Evolutionary conservation across 371 early-diverging fungal genomes (phyloP), one percentile per base, ranked within the genome.

Genomic region (Syncephalastrum monosporum): DNA sequence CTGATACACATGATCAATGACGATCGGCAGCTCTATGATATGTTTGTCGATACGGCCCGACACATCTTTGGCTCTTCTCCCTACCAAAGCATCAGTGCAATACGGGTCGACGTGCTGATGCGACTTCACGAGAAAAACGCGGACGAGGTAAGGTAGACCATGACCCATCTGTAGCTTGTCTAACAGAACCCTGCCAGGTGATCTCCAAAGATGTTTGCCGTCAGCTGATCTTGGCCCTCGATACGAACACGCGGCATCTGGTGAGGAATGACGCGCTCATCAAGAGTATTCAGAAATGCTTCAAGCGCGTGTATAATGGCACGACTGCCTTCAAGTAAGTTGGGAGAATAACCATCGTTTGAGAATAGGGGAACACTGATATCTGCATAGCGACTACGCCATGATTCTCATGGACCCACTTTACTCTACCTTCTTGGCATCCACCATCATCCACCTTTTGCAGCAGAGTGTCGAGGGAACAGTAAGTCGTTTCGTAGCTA

Each of bases 61-160:
- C 64, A 79, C 49, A 76, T 82, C 47, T 86, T 85, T 50, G 63
- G 80, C 17, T 71, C 77, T 5, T 79, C 85, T 1, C 82, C 84
- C 15, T 77, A 84, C 57, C 75, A 83, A 1, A 76, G 79, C 41
- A 64, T 83, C 24, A 84, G 86, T 49, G 84, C 85, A 1, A 67
- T 89, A 29, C 84, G 88, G 25, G 82, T 85, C n/a, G 90, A 89
- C 68, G 63, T 88, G 0, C 61, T 85, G 38, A 85, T 88, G 87
- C 73, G 77, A 15, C 77, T 85, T 69, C 88, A 89, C 61, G 84
- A 87, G 29, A 71, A 68, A 38, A 84, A 81, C 58, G 55, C 77
- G 5, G 61, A 67, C 38, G 62, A 67, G 25, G 82, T 82, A 73
- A 59, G 53, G 1, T 38, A 21, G 21, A 17, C 2, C 17, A 55